Conservation (phyloP, 2,329 filamentous ascomycete genomes). For the Karstenula rhodostoma region DNA sequence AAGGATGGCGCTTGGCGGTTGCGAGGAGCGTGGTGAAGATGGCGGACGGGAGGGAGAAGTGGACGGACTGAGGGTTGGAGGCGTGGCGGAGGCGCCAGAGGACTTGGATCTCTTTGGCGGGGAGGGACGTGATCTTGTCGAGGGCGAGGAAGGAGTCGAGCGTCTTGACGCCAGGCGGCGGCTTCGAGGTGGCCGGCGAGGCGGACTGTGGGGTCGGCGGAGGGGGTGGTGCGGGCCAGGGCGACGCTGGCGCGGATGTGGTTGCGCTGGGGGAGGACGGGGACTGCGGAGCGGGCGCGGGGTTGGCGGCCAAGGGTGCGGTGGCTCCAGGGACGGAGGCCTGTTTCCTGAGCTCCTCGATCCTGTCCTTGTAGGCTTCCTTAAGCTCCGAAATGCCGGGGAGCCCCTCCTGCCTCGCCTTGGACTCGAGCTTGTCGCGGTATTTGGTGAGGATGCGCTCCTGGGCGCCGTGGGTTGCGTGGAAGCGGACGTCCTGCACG, state of each 20-base stretch:
- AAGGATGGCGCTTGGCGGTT: conserved; percentile 77
- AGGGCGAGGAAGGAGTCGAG: conserved; percentile 79
- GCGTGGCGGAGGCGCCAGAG: conserved; percentile 93
- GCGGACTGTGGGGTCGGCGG: conserved; percentile 20
- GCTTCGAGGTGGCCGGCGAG: conserved; percentile 30
- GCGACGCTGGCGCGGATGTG: conserved; percentile 24
- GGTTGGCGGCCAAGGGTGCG: conserved; percentile 48
- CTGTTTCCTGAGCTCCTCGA: conserved; percentile 73
- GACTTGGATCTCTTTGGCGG: conserved; percentile 81
- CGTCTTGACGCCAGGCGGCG: conserved; percentile 65
- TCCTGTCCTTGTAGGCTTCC: conserved; percentile 85
- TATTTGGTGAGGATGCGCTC: conserved; percentile 83
- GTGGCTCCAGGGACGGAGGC: conserved; percentile 65
- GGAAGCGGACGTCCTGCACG: conserved; percentile 90
- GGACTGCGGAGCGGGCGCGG: conserved; percentile 24
- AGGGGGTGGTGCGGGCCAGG: conserved; percentile 38
- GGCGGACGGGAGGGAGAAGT: conserved; percentile 77
- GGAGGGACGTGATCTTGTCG: conserved; percentile 75
- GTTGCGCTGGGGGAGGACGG: conserved; percentile 17
- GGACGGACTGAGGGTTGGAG: conserved; percentile 75
- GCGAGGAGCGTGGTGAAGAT: conserved; percentile 78
- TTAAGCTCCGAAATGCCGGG: conserved; percentile 78
- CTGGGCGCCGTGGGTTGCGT: conserved; percentile 77
- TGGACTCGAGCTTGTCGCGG: conserved; percentile 80
- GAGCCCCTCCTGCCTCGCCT: conserved; percentile 77